A percentile compares a stretch with the other conserved stretches of the same genome.
Evolutionary conservation across 257 asterid genomes (phyloP).

Genomic region (Lycium barbarum): DNA sequence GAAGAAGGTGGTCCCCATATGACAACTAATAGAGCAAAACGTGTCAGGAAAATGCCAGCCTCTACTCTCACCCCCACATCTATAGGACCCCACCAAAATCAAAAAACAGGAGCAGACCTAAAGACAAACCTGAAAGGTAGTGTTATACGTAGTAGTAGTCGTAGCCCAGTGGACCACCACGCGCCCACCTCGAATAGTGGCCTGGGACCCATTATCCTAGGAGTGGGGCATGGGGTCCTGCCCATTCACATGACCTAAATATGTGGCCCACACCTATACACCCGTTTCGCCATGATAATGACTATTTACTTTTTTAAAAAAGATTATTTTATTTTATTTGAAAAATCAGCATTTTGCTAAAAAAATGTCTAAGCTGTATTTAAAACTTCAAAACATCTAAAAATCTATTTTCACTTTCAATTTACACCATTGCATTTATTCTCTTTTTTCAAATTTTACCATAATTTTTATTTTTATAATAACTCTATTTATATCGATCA

Average conservation of each 20-base stretch:
- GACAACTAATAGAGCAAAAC: not conserved
- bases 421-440: no score
- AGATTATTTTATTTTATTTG: no score
- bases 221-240: not conserved
- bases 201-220: slow-evolving; percentile 39
- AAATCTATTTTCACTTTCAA: no score
- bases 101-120: slow-evolving; percentile 27
- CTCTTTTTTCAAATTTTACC: no score
- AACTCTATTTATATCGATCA: no score
- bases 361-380: no score
- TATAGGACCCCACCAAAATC: slow-evolving; percentile 23
- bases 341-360: no score
- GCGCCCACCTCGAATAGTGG: slow-evolving; percentile 39
- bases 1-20: not conserved
- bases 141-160: not conserved
- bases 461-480: no score
- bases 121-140: slow-evolving; percentile 29
- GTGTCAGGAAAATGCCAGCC: slow-evolving; percentile 18
- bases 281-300: no score
- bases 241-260: slow-evolving; percentile 31
- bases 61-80: not conserved
- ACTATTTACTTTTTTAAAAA: no score
- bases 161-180: slow-evolving; percentile 33
- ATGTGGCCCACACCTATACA: slow-evolving; percentile 31
- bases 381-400: no score